These are phyloP conservation scores for Exobasidium cylindrosporum DNA, from an alignment of 1,284 basidiomycete genomes.

Conservation along the genomic window DNA sequence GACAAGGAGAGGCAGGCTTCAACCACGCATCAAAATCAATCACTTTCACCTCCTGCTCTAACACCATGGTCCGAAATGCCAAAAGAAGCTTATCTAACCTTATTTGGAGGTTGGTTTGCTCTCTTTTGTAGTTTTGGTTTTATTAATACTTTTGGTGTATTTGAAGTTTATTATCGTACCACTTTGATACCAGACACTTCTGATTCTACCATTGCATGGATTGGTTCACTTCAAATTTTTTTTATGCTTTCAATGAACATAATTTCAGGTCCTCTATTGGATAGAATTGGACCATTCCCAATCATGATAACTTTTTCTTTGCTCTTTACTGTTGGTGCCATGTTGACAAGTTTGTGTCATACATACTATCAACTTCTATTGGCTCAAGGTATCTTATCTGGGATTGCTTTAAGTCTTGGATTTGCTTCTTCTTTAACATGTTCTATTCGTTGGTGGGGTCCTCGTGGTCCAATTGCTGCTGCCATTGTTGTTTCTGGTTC, in stretches of 20 bases:
- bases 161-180: conserved; percentile 1
- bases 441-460: background rate
- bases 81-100: background rate
- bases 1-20: no score
- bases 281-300: conserved; percentile 2
- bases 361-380: conserved; percentile 2
- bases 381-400: conserved; percentile 6
- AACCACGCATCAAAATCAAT: no score
- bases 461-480: background rate
- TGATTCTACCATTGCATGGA: conserved; percentile 5
- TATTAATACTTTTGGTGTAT: conserved; percentile 6
- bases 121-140: conserved; percentile 9
- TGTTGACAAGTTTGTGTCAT: background rate
- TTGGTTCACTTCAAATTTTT: conserved; percentile 11
- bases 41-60: no score
- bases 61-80: no score
- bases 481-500: conserved; percentile 2
- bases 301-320: background rate
- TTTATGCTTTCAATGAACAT: background rate
- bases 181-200: background rate
- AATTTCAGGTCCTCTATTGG: background rate
- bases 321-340: background rate
- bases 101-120: background rate
- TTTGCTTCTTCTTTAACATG: conserved; percentile 3
- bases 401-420: background rate